Evolutionary conservation across 2,329 filamentous ascomycete genomes (phyloP).

Genomic region (Acrocalymma vagum): DNA sequence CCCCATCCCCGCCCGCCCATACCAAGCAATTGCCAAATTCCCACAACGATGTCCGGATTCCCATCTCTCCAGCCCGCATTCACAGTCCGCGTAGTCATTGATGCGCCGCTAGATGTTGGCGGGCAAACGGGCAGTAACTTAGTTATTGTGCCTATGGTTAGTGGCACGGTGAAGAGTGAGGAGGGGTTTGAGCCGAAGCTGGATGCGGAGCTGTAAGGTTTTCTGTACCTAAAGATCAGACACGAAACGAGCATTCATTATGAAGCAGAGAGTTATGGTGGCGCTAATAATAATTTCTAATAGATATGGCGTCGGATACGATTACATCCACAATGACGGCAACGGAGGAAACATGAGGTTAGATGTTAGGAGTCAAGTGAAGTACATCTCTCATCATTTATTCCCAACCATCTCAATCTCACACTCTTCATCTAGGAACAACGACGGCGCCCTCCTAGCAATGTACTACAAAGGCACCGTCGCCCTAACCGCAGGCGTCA

Average conservation of each 20-base stretch:
- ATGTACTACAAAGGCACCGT: constrained; percentile 46
- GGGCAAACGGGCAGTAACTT: constrained; percentile 29
- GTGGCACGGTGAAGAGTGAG: constrained; percentile 41
- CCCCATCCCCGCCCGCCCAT: no score
- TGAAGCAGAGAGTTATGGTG: background rate
- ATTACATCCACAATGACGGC: constrained; percentile 42
- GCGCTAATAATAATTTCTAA: background rate
- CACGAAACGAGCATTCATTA: no score
- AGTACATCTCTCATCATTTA: constrained; percentile 17
- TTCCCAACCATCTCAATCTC: background rate
- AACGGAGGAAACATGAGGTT: constrained; percentile 34
- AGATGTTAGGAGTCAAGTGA: constrained; percentile 36
- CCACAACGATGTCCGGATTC: constrained; percentile 36
- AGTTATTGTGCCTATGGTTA: constrained; percentile 39
- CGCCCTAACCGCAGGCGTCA: constrained; percentile 29
- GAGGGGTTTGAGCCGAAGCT: constrained; percentile 35
- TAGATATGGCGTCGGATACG: constrained; percentile 40
- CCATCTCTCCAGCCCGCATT: constrained; percentile 39
- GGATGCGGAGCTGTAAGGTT: constrained; percentile 32
- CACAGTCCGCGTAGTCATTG: constrained; percentile 38
- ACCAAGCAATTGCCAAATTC: no score
- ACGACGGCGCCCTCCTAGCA: constrained; percentile 32
- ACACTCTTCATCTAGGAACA: constrained; percentile 15
- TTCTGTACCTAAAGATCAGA: background rate
- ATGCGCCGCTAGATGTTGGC: constrained; percentile 35